These are phyloP conservation scores for Cercophora samala DNA, from an alignment of 495 filamentous ascomycete species.

Conservation along the genomic window DNA sequence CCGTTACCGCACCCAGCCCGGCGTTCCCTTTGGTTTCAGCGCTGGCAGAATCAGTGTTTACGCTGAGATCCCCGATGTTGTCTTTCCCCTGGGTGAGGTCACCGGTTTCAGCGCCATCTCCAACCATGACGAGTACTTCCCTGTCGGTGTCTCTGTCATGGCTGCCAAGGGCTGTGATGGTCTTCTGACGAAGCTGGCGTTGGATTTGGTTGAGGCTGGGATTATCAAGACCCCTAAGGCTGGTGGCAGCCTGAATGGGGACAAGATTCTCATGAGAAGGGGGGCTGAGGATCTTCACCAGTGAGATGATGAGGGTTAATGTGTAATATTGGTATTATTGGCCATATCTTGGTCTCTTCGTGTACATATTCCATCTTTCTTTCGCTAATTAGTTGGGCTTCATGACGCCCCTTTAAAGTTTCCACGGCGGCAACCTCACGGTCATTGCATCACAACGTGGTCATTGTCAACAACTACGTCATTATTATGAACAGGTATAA, in stretches of 20 bases:
- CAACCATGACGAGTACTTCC: conserved; percentile 51
- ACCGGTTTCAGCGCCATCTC: conserved; percentile 53
- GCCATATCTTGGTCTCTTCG: conserved; percentile 26
- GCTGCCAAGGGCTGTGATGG: conserved; percentile 62
- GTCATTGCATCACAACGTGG: background rate
- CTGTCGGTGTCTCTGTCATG: conserved; percentile 57
- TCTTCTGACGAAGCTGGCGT: conserved; percentile 54
- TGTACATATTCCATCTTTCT: conserved; percentile 20
- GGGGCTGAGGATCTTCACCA: conserved; percentile 33
- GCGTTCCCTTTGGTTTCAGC: conserved; percentile 45
- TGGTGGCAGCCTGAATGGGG: conserved; percentile 49
- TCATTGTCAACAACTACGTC: background rate
- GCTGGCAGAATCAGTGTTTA: conserved; percentile 45
- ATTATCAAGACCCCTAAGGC: conserved; percentile 47
- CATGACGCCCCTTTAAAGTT: background rate
- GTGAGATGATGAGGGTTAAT: conserved; percentile 1
- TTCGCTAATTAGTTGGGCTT: background rate
- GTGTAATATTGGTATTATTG: conserved; percentile 11
- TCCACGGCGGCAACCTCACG: background rate
- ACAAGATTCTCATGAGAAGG: conserved; percentile 54
- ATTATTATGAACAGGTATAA: background rate
- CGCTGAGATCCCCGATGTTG: conserved; percentile 53
- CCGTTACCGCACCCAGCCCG: conserved; percentile 32
- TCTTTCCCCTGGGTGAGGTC: conserved; percentile 57
- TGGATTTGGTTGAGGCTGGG: conserved; percentile 48